phyloP scores from a whole-genome alignment of 2,329 filamentous ascomycete genomes.

The Colletotrichum eleusines region DNA sequence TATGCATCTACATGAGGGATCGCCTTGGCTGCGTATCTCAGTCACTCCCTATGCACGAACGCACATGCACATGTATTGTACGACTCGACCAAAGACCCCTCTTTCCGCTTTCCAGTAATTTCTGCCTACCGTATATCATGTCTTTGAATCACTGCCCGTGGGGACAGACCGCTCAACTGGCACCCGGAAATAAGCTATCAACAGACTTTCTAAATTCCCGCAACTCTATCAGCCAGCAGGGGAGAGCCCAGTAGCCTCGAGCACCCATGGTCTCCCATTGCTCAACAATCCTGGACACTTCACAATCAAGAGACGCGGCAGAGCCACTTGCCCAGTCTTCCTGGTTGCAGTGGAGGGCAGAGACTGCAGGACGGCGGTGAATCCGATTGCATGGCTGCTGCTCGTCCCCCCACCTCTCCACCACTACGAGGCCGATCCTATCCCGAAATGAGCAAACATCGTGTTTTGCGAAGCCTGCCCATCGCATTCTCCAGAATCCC shows the following conservation, averaged over 20 bases:
- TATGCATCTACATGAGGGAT: too few relatives aligned
- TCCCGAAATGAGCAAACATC: conserved; percentile 30
- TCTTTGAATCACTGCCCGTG: not conserved
- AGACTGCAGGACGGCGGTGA: conserved; percentile 12
- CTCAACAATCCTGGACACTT: conserved; percentile 1
- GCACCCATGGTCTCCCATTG: not conserved
- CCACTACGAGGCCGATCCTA: conserved; percentile 19
- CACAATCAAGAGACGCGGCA: not conserved
- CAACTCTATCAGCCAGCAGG: conserved; percentile 31
- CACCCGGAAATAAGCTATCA: not conserved
- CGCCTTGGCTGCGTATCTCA: too few relatives aligned
- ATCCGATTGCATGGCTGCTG: conserved; percentile 31
- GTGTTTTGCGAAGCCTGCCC: conserved; percentile 22
- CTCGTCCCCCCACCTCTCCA: not conserved
- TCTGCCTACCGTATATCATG: not conserved
- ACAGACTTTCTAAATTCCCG: conserved; percentile 27
- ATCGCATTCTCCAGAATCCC: conserved; percentile 38
- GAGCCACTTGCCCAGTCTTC: not conserved
- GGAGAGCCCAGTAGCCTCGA: conserved; percentile 10
- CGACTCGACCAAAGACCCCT: not conserved
- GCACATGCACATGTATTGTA: not conserved
- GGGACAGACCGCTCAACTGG: not conserved
- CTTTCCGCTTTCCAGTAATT: not conserved
- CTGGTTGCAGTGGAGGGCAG: conserved; percentile 1
- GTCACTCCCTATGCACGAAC: not conserved